Base-by-base conservation (phyloP, 805 yeast genomes). In the Hanseniaspora pseudoguilliermondii region DNA sequence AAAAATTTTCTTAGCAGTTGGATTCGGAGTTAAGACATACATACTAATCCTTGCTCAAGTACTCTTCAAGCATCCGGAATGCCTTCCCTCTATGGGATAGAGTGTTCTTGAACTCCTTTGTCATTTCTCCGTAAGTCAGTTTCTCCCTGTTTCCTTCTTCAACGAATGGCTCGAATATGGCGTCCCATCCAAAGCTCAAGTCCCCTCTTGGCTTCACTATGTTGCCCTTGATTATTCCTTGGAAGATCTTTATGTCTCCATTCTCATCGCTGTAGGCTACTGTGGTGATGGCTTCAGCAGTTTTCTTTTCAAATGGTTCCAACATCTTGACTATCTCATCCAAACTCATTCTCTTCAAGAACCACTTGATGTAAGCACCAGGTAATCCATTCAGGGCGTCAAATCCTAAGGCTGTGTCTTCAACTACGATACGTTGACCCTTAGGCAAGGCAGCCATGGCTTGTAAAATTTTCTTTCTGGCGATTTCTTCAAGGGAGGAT, bases 361-460 rank as follows among this genome's bases (percentile, higher is more conserved):
- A 93, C 98, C 98, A 91, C 69, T 91, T 91, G 69, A 82, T 79
- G 61, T 88, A 87, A 1, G 97, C 97, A 25, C 99, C 99, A 3
- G 99, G 99, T 50, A 93, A 76, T 16, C 82, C 84, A 53, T 85
- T 82, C 65, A 84, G 75, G 1, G 95, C 96, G 50, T 77, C 77
- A 69, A 85, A 93, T 4, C 84, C 86, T 41, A 93, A 76, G 51
- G 95, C 90, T 0, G 98, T 93, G 64, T 93, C 99, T 66, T 93
- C 99, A 3, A 90, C 96, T 57, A 93, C 74, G 0, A 88, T 97
- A 0, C 97, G 91, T 0, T 56, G 59, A 7, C 95, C 93, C 2
- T 73, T 66, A 3, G 79, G 69, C 9, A 78, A 65, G 13, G 68
- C 64, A 6, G 91, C 84, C 2, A 96, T 96, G 13, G 82, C 75